A percentile compares a stretch with the other conserved stretches of the same genome.
Conservation (phyloP, 2,329 filamentous ascomycete species). For the Ophiocordyceps australis region DNA sequence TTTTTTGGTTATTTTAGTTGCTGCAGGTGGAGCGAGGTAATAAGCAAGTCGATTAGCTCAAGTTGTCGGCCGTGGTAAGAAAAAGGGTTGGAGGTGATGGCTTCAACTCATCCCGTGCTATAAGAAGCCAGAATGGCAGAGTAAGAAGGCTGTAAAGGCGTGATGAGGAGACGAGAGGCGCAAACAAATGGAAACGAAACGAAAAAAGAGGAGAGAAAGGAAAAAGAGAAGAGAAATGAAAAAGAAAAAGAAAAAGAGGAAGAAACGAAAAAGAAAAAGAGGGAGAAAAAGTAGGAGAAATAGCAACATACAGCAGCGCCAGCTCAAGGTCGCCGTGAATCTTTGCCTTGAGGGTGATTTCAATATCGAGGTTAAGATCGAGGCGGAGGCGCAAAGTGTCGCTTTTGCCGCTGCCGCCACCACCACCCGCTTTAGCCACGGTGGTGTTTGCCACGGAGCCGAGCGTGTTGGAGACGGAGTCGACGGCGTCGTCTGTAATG, state of each 20-base stretch:
- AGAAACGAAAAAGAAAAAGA: too few relatives aligned
- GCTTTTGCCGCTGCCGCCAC: slow-evolving; percentile 12
- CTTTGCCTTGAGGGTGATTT: slow-evolving; percentile 64
- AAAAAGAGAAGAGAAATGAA: too few relatives aligned
- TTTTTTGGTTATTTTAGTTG: too few relatives aligned
- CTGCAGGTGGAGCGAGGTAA: too few relatives aligned
- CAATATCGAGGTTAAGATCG: slow-evolving; percentile 61
- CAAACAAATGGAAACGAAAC: neutral
- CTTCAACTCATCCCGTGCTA: too few relatives aligned
- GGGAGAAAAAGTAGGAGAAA: neutral
- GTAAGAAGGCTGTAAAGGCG: too few relatives aligned
- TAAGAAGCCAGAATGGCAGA: too few relatives aligned
- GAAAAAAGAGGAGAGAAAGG: neutral
- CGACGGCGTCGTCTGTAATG: slow-evolving; percentile 16
- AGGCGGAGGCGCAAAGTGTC: slow-evolving; percentile 48
- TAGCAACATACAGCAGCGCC: slow-evolving; percentile 41
- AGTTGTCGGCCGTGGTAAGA: too few relatives aligned
- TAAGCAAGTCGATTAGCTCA: too few relatives aligned
- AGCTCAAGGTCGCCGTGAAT: slow-evolving; percentile 63
- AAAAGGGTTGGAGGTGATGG: too few relatives aligned
- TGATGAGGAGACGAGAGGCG: too few relatives aligned
- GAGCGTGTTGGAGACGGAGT: slow-evolving; percentile 20
- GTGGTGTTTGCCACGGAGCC: slow-evolving; percentile 19
- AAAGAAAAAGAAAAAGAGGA: neutral
- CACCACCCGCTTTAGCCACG: slow-evolving; percentile 15